Evolutionary conservation across 106 monocot species (phyloP), one percentile per base, ranked within the genome.

Genomic region (Allium fistulosum): DNA sequence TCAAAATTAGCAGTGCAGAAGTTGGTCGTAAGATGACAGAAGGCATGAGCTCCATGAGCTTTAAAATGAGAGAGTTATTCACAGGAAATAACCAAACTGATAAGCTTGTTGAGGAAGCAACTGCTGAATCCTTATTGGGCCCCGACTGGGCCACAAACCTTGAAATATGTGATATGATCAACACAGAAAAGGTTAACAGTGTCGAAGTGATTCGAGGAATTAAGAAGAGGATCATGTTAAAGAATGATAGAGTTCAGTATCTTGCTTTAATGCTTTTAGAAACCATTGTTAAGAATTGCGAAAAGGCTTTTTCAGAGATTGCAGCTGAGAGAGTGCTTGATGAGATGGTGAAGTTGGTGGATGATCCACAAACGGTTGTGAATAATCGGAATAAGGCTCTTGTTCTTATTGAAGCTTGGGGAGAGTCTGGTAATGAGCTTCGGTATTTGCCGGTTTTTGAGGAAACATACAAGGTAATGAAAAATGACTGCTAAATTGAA

Each of bases 341-440:
- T 68, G 96, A 96, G 86, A 88, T 96, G 86, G 91, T 96, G 15
- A 91, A 85, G 66, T 73, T 96, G 72, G 92, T 96, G 51, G 96
- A 92, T 70, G 91, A 96, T 80, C 96, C 91, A 11, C 88, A 84
- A 66, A 96, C 96, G 48, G 76, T 92, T 37, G 86, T 88, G 58
- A 88, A 88, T 69, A 88, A 84, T 68, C 67, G 96, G 59, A 92
- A 96, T 52, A 92, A 96, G 69, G 96, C 91, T 65, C 92, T 96
- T 75, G 73, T 88, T 9, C 17, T 96, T 56, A 92, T 96, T 65
- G 96, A 96, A 72, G 77, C 96, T 9, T 96, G 96, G 96, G 94
- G 96, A 46, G 91, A 96, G 62, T 83, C 86, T 10, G 88, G 87
- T 27, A 74, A 80, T 69, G 91, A 92, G 51, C 86, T 96, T 26